Evolutionary conservation across 306 rosid species (phyloP).

Genomic region (Oxytropis ochrocephala): DNA sequence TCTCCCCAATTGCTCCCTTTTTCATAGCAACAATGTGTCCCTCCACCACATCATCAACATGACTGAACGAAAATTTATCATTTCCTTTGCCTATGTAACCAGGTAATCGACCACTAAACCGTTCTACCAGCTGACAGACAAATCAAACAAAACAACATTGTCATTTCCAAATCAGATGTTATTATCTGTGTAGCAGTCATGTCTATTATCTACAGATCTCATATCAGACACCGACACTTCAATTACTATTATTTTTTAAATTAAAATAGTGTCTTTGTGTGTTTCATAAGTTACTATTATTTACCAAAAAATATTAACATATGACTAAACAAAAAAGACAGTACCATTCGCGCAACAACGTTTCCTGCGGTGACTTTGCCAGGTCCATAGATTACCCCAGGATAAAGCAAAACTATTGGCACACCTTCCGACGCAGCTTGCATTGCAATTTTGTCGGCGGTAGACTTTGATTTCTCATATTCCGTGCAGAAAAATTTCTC

Average conservation of each 20-base stretch:
- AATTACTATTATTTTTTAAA: too few relatives aligned
- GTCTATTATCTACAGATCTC: too few relatives aligned
- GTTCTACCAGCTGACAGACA: slow-evolving; percentile 54
- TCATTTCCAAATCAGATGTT: neutral
- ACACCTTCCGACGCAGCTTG: slow-evolving; percentile 65
- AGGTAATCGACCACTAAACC: slow-evolving; percentile 78
- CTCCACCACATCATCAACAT: slow-evolving; percentile 79
- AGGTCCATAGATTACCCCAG: slow-evolving; percentile 84
- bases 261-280: too few relatives aligned
- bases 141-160: slow-evolving; percentile 4
- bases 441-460: slow-evolving; percentile 65
- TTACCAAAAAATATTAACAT: neutral
- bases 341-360: slow-evolving; percentile 60
- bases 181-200: too few relatives aligned
- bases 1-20: slow-evolving; percentile 57
- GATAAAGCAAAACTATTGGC: slow-evolving; percentile 64
- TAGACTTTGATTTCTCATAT: slow-evolving; percentile 78
- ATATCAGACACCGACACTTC: too few relatives aligned
- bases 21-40: slow-evolving; percentile 75
- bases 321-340: neutral
- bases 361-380: slow-evolving; percentile 92
- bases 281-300: too few relatives aligned
- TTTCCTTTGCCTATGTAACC: slow-evolving; percentile 73
- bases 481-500: slow-evolving; percentile 81
- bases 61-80: slow-evolving; percentile 69